Evolutionary conservation across 768 basidiomycete species (phyloP).

Genomic region (Boletus sensibilis): DNA sequence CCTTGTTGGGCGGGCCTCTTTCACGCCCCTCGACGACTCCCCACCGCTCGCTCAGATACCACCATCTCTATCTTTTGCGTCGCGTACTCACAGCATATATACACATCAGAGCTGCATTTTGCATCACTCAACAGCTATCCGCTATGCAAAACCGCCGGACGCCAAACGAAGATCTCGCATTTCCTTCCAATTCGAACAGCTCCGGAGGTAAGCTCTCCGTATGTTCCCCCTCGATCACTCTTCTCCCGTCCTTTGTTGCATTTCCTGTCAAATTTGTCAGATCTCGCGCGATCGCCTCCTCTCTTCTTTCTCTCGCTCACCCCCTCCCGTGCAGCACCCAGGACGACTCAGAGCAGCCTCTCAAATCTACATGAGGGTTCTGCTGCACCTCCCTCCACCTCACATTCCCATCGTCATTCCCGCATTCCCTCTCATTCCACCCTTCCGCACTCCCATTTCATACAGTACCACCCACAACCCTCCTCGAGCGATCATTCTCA

Average conservation of each 20-base stretch:
- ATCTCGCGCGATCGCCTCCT: slow-evolving; percentile 16
- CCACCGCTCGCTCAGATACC: background rate
- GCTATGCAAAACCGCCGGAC: slow-evolving; percentile 28
- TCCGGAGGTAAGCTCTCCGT: slow-evolving; percentile 31
- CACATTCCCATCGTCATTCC: background rate
- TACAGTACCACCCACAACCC: background rate
- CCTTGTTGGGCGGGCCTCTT: slow-evolving; percentile 1
- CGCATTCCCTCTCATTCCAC: background rate
- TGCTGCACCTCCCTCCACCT: background rate
- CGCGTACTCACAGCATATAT: slow-evolving; percentile 1
- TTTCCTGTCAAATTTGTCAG: slow-evolving; percentile 11
- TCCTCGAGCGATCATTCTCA: background rate
- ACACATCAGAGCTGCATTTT: background rate
- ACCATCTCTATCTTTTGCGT: background rate
- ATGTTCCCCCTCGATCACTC: slow-evolving; percentile 7
- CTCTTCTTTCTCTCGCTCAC: slow-evolving; percentile 5
- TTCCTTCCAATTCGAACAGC: slow-evolving; percentile 10
- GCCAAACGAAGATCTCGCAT: slow-evolving; percentile 10
- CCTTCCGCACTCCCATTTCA: background rate
- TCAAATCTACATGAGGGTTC: slow-evolving; percentile 1
- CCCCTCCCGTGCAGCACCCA: slow-evolving; percentile 5
- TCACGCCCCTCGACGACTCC: background rate
- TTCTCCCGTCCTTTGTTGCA: slow-evolving; percentile 6
- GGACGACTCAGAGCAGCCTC: background rate
- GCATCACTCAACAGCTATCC: slow-evolving; percentile 1